phyloP scores from a whole-genome alignment of 2,329 filamentous ascomycete species.

The Sclerotinia glacialis region DNA sequence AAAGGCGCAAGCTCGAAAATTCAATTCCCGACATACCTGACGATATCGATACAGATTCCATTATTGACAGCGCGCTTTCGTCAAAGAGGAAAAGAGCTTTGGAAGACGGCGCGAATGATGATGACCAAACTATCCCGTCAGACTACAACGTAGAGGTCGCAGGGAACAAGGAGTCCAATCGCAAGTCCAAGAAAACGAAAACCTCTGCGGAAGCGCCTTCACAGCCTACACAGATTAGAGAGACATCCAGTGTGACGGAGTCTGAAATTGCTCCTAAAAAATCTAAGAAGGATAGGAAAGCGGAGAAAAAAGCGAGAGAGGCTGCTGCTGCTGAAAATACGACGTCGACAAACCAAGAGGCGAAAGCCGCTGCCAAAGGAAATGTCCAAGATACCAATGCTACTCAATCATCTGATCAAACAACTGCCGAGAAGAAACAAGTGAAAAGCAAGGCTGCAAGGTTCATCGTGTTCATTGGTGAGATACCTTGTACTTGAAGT shows the following conservation, averaged over 20 bases:
- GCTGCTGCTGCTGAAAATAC: slow-evolving; percentile 31
- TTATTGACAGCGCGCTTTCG: slow-evolving; percentile 27
- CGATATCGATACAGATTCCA: slow-evolving; percentile 30
- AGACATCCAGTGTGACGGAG: slow-evolving; percentile 23
- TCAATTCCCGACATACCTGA: slow-evolving; percentile 39
- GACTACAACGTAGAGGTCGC: slow-evolving; percentile 22
- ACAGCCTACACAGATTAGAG: neutral
- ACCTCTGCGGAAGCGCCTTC: neutral
- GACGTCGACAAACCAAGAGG: slow-evolving; percentile 3
- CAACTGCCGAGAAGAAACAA: slow-evolving; percentile 33
- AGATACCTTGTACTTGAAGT: slow-evolving; percentile 30
- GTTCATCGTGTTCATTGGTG: slow-evolving; percentile 77
- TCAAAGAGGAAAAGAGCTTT: slow-evolving; percentile 32
- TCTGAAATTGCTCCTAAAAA: slow-evolving; percentile 38
- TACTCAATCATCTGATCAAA: neutral
- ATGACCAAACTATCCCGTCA: neutral
- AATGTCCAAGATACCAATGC: neutral
- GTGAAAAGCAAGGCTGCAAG: slow-evolving; percentile 46
- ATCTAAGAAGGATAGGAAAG: slow-evolving; percentile 41
- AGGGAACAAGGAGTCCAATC: neutral
- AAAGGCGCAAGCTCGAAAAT: slow-evolving; percentile 39
- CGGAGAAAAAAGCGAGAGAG: slow-evolving; percentile 40
- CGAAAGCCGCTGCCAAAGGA: slow-evolving; percentile 11
- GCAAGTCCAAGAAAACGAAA: slow-evolving; percentile 15
- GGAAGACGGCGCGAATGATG: slow-evolving; percentile 14